Percentiles rank a stretch among this genome's conserved stretches.
Conservation (phyloP, 176 grass and related monocot species). For the Guadua angustifolia region DNA sequence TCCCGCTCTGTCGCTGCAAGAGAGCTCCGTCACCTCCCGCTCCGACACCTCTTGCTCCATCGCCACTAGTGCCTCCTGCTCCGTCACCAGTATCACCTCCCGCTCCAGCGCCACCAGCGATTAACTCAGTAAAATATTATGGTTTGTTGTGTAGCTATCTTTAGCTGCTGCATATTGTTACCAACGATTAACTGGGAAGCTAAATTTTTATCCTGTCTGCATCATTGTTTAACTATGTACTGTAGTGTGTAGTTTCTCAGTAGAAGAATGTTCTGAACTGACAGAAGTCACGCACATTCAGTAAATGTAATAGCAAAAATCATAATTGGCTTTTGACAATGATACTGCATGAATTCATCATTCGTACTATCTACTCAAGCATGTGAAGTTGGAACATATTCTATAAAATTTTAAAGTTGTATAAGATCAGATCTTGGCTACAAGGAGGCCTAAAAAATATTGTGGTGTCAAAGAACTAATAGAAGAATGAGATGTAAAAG, state of each 20-base stretch:
- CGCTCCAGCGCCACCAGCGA: too few species aligned
- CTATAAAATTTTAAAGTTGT: constrained; percentile 25
- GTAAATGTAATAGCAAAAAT: constrained; percentile 58
- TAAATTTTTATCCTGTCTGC: constrained; percentile 33
- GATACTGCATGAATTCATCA: constrained; percentile 33
- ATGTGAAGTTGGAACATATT: constrained; percentile 47
- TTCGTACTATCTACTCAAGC: constrained; percentile 56
- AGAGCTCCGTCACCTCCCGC: too few species aligned
- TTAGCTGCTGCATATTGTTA: constrained; percentile 33
- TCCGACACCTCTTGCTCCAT: too few species aligned
- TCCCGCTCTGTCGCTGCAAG: too few species aligned
- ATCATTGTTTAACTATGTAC: constrained; percentile 50
- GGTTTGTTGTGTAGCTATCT: constrained; percentile 49
- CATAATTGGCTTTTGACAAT: constrained; percentile 52
- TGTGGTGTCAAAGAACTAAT: constrained; percentile 64
- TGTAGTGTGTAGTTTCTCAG: constrained; percentile 32
- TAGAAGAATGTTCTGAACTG: constrained; percentile 61
- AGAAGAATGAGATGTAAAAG: constrained; percentile 79
- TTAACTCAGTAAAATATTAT: too few species aligned
- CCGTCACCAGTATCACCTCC: too few species aligned
- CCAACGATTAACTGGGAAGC: constrained; percentile 36
- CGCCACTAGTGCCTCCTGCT: too few species aligned
- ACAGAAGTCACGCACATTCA: constrained; percentile 54
- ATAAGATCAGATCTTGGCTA: constrained; percentile 58
- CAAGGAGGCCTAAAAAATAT: constrained; percentile 51